Percentiles rank a stretch among this genome's conserved stretches.
Evolutionary conservation across 495 filamentous ascomycete species (phyloP).

Genomic region (Podospora didyma): DNA sequence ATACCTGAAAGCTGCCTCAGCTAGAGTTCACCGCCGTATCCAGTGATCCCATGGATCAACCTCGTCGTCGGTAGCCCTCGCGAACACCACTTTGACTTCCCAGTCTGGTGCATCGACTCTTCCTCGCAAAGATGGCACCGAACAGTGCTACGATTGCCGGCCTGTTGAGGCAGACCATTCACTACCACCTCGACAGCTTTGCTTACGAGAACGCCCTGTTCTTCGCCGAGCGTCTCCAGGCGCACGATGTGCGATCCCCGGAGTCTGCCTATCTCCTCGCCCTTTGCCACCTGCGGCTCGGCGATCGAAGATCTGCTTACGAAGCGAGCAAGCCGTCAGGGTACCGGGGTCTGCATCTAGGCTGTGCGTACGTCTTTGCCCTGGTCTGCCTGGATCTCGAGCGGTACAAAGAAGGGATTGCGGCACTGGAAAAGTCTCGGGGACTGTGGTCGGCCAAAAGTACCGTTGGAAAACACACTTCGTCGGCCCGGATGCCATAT

Average conservation of each 20-base stretch:
- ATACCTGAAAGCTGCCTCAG: slow-evolving; percentile 2
- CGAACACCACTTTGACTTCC: slow-evolving; percentile 17
- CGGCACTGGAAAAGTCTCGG: slow-evolving; percentile 71
- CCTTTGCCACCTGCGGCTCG: slow-evolving; percentile 76
- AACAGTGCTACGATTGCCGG: slow-evolving; percentile 59
- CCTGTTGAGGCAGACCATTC: slow-evolving; percentile 79
- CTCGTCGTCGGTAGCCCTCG: slow-evolving; percentile 19
- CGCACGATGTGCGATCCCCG: slow-evolving; percentile 70
- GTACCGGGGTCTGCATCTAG: slow-evolving; percentile 66
- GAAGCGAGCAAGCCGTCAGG: slow-evolving; percentile 64
- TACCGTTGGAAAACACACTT: slow-evolving; percentile 67
- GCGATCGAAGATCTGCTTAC: slow-evolving; percentile 62
- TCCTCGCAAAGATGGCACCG: slow-evolving; percentile 58
- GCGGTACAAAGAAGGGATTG: slow-evolving; percentile 72
- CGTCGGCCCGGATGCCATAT: slow-evolving; percentile 64
- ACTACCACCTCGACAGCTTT: slow-evolving; percentile 92
- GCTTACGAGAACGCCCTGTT: slow-evolving; percentile 85
- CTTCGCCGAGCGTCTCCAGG: slow-evolving; percentile 78
- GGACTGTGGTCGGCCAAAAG: slow-evolving; percentile 66
- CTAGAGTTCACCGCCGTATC: neutral
- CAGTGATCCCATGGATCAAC: slow-evolving; percentile 26
- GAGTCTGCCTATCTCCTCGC: slow-evolving; percentile 82
- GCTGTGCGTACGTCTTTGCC: slow-evolving; percentile 88
- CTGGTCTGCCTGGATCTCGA: slow-evolving; percentile 80
- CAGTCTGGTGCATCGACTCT: slow-evolving; percentile 13